Evolutionary conservation across 2,329 filamentous ascomycete genomes (phyloP).

Genomic region (Sclerotinia trifoliorum): DNA sequence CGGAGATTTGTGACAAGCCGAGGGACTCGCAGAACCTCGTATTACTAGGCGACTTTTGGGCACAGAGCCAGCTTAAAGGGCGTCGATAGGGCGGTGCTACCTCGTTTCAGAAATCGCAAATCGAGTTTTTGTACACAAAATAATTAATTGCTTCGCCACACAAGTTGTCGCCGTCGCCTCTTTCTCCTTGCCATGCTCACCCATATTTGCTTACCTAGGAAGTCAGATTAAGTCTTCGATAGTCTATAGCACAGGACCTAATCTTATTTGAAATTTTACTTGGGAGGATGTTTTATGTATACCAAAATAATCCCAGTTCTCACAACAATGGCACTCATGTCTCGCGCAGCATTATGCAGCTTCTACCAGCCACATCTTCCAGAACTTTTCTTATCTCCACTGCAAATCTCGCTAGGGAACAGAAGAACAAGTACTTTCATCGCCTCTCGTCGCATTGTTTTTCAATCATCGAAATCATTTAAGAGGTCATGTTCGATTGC

Average conservation of each 20-base stretch:
- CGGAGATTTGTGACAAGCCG: background rate
- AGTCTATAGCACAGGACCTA: background rate
- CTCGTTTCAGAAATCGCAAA: slow-evolving; percentile 5
- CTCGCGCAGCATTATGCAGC: background rate
- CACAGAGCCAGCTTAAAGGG: background rate
- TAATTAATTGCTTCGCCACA: slow-evolving; percentile 14
- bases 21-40: background rate
- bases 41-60: background rate
- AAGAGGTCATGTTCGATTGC: background rate
- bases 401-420: slow-evolving; percentile 5
- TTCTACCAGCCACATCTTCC: slow-evolving; percentile 12
- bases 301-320: background rate
- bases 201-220: background rate
- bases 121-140: background rate
- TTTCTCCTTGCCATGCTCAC: background rate
- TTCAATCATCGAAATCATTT: slow-evolving; percentile 4
- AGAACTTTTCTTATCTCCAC: slow-evolving; percentile 11
- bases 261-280: background rate
- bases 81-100: slow-evolving; percentile 9
- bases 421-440: background rate
- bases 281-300: too few species aligned
- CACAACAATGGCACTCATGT: background rate
- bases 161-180: slow-evolving; percentile 3
- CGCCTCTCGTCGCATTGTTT: slow-evolving; percentile 8
- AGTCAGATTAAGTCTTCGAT: background rate